Evolutionary conservation across 768 basidiomycete genomes (phyloP).

Genomic region (Lenzites betulinus): DNA sequence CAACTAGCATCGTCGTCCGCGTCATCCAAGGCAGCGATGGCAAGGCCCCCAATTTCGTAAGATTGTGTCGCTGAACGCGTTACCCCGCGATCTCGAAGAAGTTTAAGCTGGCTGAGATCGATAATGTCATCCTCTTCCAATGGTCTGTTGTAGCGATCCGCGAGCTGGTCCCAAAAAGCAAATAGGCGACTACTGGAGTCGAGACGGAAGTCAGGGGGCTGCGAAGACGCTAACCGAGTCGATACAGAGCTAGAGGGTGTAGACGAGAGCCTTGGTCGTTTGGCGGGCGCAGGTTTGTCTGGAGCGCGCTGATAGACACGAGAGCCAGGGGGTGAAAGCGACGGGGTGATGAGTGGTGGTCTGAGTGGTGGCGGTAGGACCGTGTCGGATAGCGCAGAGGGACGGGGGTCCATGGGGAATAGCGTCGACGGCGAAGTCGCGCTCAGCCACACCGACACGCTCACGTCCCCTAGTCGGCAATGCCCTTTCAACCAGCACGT

Average conservation of each 20-base stretch:
- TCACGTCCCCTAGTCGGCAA: not conserved
- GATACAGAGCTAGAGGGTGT: constrained; percentile 38
- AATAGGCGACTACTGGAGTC: constrained; percentile 59
- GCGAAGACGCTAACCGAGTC: constrained; percentile 20
- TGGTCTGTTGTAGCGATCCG: constrained; percentile 62
- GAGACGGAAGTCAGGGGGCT: constrained; percentile 46
- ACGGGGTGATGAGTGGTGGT: constrained; percentile 48
- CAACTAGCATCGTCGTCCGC: constrained; percentile 45
- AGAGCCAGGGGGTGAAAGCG: constrained; percentile 51
- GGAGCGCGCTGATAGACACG: constrained; percentile 28
- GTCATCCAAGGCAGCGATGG: constrained; percentile 33
- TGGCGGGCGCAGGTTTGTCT: constrained; percentile 42
- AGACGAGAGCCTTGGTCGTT: constrained; percentile 51
- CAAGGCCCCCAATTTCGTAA: constrained; percentile 55
- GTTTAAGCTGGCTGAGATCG: constrained; percentile 58
- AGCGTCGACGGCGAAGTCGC: constrained; percentile 5
- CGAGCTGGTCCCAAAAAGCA: constrained; percentile 67
- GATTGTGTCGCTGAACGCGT: constrained; percentile 45
- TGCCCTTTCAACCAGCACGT: constrained; percentile 16
- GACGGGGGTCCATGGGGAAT: constrained; percentile 16
- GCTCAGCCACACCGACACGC: constrained; percentile 3
- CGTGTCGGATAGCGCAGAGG: not conserved
- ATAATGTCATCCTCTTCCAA: constrained; percentile 82
- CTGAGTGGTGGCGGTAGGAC: constrained; percentile 11
- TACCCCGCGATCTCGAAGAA: constrained; percentile 73